A percentile compares a stretch with the other conserved stretches of the same genome.
Conservation (phyloP, 768 basidiomycete genomes). For the Ramaria rubella region DNA sequence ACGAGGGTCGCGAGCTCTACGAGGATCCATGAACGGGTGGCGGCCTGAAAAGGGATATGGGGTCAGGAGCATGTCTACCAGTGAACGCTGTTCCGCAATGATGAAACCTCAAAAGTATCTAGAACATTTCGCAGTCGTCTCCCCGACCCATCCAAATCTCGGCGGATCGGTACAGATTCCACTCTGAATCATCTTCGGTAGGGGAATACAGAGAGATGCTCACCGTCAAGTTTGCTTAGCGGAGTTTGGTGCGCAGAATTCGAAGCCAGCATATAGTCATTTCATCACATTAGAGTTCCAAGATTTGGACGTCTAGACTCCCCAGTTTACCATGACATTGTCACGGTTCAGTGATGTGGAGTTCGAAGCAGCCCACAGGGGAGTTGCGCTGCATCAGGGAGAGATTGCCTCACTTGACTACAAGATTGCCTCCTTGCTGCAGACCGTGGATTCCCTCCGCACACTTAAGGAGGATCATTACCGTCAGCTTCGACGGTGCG, state of each 20-base stretch:
- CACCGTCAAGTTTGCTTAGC: not conserved
- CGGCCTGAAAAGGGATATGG: no score
- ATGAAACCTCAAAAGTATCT: constrained; percentile 80
- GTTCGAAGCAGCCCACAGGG: not conserved
- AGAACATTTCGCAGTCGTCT: constrained; percentile 76
- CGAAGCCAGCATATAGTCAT: not conserved
- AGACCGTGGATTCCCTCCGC: constrained; percentile 36
- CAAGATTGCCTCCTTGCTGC: constrained; percentile 37
- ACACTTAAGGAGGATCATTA: constrained; percentile 37
- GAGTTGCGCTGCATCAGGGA: constrained; percentile 33
- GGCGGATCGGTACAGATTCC: constrained; percentile 76
- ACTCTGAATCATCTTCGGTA: constrained; percentile 82
- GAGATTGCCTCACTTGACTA: constrained; percentile 36
- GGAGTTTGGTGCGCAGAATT: no score
- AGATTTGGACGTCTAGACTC: not conserved
- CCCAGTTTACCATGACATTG: no score
- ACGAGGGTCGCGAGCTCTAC: constrained; percentile 75
- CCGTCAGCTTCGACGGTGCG: constrained; percentile 37
- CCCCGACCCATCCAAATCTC: constrained; percentile 47
- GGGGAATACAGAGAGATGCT: not conserved
- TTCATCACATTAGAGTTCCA: not conserved
- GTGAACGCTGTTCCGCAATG: not conserved
- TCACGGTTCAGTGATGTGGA: not conserved
- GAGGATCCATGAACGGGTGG: constrained; percentile 76
- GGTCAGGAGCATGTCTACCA: no score